Percentiles rank a stretch among this genome's conserved stretches.
Evolutionary conservation across 129 eudicot genomes (phyloP).

Genomic region (Logfia minima): DNA sequence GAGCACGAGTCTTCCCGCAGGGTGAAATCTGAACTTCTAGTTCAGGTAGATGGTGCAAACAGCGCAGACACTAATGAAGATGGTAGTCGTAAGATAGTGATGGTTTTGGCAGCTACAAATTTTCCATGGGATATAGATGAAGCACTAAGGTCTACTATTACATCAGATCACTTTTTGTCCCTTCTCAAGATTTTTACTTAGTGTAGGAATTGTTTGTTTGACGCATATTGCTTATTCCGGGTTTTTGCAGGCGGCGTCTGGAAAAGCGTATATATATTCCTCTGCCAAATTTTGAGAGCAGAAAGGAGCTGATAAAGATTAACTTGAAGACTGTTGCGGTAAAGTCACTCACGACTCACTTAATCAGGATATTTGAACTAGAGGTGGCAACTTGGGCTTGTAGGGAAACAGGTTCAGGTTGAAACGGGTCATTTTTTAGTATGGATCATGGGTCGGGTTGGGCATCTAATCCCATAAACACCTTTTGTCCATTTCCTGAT

Average conservation of each 20-base stretch:
- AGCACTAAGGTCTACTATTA: slow-evolving; percentile 66
- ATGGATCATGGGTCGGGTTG: background rate
- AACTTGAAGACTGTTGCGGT: slow-evolving; percentile 94
- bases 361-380: background rate
- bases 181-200: background rate
- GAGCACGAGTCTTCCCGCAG: slow-evolving; percentile 99
- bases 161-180: background rate
- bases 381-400: background rate
- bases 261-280: slow-evolving; percentile 96
- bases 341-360: background rate
- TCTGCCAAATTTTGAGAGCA: slow-evolving; percentile 83
- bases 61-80: slow-evolving; percentile 83
- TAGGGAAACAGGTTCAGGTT: background rate
- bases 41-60: slow-evolving; percentile 95
- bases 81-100: slow-evolving; percentile 90
- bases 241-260: slow-evolving; percentile 71
- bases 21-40: slow-evolving; percentile 94
- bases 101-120: slow-evolving; percentile 99
- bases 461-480: background rate
- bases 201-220: background rate
- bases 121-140: slow-evolving; percentile 99
- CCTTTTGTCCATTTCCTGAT: background rate
- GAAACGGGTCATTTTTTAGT: background rate
- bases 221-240: background rate
- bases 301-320: slow-evolving; percentile 88